Conservation (phyloP, 2,329 filamentous ascomycete genomes). For the Neonectria coccinea region DNA sequence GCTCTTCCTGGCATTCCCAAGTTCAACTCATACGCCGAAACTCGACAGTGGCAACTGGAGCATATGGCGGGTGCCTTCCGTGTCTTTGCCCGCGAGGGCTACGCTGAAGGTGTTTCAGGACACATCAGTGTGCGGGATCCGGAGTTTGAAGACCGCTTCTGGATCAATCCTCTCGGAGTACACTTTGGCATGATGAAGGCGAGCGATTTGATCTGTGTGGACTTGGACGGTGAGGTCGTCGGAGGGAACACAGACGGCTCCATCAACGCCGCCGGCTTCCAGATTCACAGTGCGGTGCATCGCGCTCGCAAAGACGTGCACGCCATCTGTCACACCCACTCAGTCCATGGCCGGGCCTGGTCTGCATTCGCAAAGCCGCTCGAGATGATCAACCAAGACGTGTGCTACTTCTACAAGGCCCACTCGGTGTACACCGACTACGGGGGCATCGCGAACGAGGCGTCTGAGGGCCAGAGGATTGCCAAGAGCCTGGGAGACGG, state of each 20-base stretch:
- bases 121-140: slow-evolving; percentile 56
- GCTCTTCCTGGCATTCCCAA: slow-evolving; percentile 14
- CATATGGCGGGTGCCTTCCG: slow-evolving; percentile 17
- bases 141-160: slow-evolving; percentile 44
- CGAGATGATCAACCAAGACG: slow-evolving; percentile 71
- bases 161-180: slow-evolving; percentile 67
- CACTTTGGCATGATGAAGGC: slow-evolving; percentile 74
- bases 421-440: slow-evolving; percentile 69
- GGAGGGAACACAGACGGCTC: slow-evolving; percentile 63
- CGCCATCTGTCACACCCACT: slow-evolving; percentile 70
- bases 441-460: slow-evolving; percentile 69
- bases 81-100: slow-evolving; percentile 54
- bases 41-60: slow-evolving; percentile 20
- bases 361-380: slow-evolving; percentile 65
- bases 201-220: slow-evolving; percentile 73
- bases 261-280: slow-evolving; percentile 69
- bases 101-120: slow-evolving; percentile 57
- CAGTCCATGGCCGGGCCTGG: slow-evolving; percentile 68
- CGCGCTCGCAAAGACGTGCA: slow-evolving; percentile 67
- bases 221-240: slow-evolving; percentile 66
- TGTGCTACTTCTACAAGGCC: slow-evolving; percentile 64
- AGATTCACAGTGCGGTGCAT: slow-evolving; percentile 70
- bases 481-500: slow-evolving; percentile 65
- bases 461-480: slow-evolving; percentile 67
- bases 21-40: slow-evolving; percentile 4